Evolutionary conservation across 164 flowering plant species (phyloP).

Genomic region (Sedum album): DNA sequence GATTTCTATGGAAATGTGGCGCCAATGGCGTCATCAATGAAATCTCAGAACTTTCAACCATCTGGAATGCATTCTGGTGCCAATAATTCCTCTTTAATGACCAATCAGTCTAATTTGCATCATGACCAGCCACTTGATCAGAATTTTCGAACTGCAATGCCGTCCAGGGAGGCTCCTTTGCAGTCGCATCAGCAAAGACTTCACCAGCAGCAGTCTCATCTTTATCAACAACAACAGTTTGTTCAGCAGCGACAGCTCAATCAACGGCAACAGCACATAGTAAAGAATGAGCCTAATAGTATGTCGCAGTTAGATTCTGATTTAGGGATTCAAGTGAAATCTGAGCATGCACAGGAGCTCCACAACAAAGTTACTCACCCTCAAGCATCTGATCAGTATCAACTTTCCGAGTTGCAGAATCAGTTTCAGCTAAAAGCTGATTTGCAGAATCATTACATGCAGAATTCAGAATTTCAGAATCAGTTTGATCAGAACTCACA

Average conservation of each 20-base stretch:
- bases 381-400: slow-evolving; percentile 46
- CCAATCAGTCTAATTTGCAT: slow-evolving; percentile 44
- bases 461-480: not conserved
- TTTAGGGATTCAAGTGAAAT: not conserved
- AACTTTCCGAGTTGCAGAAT: slow-evolving; percentile 48
- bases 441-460: not conserved
- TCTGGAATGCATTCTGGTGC: slow-evolving; percentile 1
- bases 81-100: slow-evolving; percentile 24
- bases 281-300: slow-evolving; percentile 40
- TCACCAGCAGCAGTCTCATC: slow-evolving; percentile 45
- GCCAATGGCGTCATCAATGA: not conserved
- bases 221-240: slow-evolving; percentile 29
- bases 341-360: slow-evolving; percentile 27
- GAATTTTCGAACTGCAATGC: slow-evolving; percentile 37
- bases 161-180: slow-evolving; percentile 28
- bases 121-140: slow-evolving; percentile 36
- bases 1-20: not conserved
- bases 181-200: slow-evolving; percentile 47
- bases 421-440: slow-evolving; percentile 47
- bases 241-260: not conserved
- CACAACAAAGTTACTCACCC: slow-evolving; percentile 36
- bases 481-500: slow-evolving; percentile 18
- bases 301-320: slow-evolving; percentile 28
- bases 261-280: slow-evolving; percentile 8
- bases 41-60: not conserved